Evolutionary conservation across 768 basidiomycete species (phyloP).

Genomic region (Psilocybe cyanescens): DNA sequence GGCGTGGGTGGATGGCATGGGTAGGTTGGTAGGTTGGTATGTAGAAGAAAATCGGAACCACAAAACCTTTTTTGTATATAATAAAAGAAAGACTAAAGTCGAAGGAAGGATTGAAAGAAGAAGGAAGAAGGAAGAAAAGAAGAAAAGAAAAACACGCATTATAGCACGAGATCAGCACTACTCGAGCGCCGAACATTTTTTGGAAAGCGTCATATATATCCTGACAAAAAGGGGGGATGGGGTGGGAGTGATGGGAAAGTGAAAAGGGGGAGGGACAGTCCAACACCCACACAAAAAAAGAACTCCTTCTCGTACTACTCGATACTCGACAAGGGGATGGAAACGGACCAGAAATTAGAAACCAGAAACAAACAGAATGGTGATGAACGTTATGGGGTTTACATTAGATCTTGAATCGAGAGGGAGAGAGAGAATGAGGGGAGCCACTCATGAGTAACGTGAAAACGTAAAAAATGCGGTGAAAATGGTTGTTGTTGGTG

Average conservation of each 20-base stretch:
- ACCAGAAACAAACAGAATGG: background rate
- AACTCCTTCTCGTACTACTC: background rate
- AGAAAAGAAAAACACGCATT: background rate
- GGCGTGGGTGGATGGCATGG: background rate
- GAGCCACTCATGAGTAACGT: background rate
- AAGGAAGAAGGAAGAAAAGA: background rate
- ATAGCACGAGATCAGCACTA: background rate
- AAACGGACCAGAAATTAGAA: background rate
- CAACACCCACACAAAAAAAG: background rate
- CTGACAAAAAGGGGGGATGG: constrained; percentile 43
- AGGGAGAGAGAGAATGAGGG: background rate
- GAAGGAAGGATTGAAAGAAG: background rate
- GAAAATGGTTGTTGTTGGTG: too few relatives aligned
- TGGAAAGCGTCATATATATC: background rate
- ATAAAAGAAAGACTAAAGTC: background rate
- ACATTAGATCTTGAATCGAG: constrained; percentile 1
- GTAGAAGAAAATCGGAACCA: background rate
- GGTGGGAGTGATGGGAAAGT: constrained; percentile 37
- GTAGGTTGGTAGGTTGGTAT: background rate
- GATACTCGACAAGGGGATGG: background rate
- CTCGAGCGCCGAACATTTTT: background rate
- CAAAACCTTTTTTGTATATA: background rate
- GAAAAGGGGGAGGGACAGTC: background rate
- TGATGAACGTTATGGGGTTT: background rate
- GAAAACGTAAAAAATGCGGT: too few relatives aligned